These are phyloP conservation scores for Lachnellula occidentalis DNA, from an alignment of 2,329 filamentous ascomycete species.

Conservation along the genomic window DNA sequence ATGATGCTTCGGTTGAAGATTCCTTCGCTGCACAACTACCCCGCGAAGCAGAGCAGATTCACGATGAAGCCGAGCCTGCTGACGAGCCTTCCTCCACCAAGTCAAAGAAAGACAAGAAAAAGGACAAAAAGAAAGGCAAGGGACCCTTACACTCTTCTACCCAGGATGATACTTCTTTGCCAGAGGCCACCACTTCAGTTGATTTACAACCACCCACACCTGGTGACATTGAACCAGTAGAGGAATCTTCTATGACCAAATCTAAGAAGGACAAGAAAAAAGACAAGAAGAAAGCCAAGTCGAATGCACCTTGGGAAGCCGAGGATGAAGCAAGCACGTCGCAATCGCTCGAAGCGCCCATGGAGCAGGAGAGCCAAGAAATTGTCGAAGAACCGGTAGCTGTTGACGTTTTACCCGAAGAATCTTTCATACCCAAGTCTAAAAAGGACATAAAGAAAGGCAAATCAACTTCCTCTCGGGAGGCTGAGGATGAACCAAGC, in stretches of 20 bases:
- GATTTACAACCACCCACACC: background rate
- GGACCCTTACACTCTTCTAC: slow-evolving; percentile 10
- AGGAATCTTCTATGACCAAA: slow-evolving; percentile 5
- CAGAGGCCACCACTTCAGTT: background rate
- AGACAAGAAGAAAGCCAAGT: background rate
- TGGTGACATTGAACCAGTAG: slow-evolving; percentile 2
- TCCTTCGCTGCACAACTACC: background rate
- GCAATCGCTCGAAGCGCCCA: background rate
- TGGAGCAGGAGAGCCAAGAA: slow-evolving; percentile 37
- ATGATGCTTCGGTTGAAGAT: background rate
- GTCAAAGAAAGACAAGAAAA: slow-evolving; percentile 40
- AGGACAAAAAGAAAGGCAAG: slow-evolving; percentile 28
- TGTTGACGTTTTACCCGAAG: slow-evolving; percentile 3
- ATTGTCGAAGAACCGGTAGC: slow-evolving; percentile 28
- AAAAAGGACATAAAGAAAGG: slow-evolving; percentile 10
- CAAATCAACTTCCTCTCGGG: background rate
- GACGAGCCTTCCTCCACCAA: slow-evolving; percentile 14
- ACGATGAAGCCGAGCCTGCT: slow-evolving; percentile 1
- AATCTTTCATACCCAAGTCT: slow-evolving; percentile 9
- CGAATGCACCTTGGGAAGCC: background rate
- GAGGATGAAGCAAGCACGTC: background rate
- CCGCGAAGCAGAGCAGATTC: background rate
- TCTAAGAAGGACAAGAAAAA: slow-evolving; percentile 12
- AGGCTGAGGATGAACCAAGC: background rate
- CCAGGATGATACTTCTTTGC: slow-evolving; percentile 11